Evolutionary conservation across 2,329 filamentous ascomycete genomes (phyloP).

Genomic region (Alternaria brassicae): DNA sequence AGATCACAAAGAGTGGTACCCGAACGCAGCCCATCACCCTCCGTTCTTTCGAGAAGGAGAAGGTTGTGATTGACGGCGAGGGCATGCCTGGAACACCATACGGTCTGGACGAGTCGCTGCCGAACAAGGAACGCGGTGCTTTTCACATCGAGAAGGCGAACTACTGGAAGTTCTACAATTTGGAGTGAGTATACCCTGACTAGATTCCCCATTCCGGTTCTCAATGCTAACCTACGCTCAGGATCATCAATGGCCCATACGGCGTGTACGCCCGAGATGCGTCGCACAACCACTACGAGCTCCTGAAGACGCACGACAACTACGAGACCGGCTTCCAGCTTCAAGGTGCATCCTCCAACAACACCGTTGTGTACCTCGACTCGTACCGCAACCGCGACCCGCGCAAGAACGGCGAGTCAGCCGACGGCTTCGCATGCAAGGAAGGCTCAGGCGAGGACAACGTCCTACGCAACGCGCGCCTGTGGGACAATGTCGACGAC

Average conservation of each 20-base stretch:
- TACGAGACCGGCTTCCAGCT: slow-evolving; percentile 52
- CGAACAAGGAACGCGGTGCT: slow-evolving; percentile 55
- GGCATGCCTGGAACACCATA: slow-evolving; percentile 19
- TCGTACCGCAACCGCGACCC: slow-evolving; percentile 45
- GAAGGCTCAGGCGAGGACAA: slow-evolving; percentile 58
- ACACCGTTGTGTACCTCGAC: slow-evolving; percentile 33
- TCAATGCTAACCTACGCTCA: not conserved
- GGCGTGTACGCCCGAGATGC: slow-evolving; percentile 47
- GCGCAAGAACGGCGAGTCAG: slow-evolving; percentile 60
- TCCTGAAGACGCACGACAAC: slow-evolving; percentile 49
- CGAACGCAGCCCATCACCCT: slow-evolving; percentile 40
- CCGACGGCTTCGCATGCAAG: slow-evolving; percentile 60
- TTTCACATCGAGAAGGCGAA: slow-evolving; percentile 57
- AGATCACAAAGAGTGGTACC: slow-evolving; percentile 47
- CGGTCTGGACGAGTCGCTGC: slow-evolving; percentile 12
- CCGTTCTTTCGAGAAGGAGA: slow-evolving; percentile 19
- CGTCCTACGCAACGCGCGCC: slow-evolving; percentile 54
- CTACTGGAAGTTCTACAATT: slow-evolving; percentile 57
- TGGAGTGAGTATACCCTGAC: slow-evolving; percentile 25
- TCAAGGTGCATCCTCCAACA: slow-evolving; percentile 40
- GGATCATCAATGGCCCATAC: slow-evolving; percentile 49
- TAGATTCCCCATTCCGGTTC: accelerated
- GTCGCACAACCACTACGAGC: slow-evolving; percentile 49
- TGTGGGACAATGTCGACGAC: slow-evolving; percentile 62
- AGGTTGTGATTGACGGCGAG: slow-evolving; percentile 23